Evolutionary conservation across 192 early-diverging fungal genomes (phyloP).

Genomic region (Podila epicladia): DNA sequence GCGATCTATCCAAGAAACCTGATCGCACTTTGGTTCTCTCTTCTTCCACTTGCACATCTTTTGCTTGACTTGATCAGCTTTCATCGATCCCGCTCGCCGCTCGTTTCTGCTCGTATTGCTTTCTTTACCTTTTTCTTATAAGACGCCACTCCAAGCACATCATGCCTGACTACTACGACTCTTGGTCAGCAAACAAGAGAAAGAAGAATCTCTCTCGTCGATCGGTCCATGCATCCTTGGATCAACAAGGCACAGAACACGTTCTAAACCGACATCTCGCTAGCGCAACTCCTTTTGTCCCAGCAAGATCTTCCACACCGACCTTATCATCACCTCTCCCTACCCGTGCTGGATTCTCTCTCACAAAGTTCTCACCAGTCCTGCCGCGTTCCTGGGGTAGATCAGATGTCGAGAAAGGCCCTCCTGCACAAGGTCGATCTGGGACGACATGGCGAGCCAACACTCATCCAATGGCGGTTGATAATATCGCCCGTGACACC

Average conservation of each 20-base stretch:
- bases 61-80: neutral
- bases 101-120: neutral
- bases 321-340: neutral
- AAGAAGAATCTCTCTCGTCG: constrained; percentile 17
- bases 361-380: constrained; percentile 11
- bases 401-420: neutral
- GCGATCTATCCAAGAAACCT: too few species aligned
- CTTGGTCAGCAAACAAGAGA: constrained; percentile 43
- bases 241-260: neutral
- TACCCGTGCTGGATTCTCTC: neutral
- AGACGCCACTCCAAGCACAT: neutral
- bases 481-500: neutral
- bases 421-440: neutral
- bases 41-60: neutral
- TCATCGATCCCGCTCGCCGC: neutral
- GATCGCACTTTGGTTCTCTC: neutral
- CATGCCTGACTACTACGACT: constrained; percentile 42
- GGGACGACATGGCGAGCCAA: neutral
- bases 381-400: neutral
- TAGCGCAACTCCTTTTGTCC: neutral
- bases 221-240: constrained; percentile 6
- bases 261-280: neutral
- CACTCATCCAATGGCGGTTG: neutral
- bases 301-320: neutral
- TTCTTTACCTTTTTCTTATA: neutral